Base-by-base conservation (phyloP, 2,329 filamentous ascomycete species). In the Penicillium sp. region DNA sequence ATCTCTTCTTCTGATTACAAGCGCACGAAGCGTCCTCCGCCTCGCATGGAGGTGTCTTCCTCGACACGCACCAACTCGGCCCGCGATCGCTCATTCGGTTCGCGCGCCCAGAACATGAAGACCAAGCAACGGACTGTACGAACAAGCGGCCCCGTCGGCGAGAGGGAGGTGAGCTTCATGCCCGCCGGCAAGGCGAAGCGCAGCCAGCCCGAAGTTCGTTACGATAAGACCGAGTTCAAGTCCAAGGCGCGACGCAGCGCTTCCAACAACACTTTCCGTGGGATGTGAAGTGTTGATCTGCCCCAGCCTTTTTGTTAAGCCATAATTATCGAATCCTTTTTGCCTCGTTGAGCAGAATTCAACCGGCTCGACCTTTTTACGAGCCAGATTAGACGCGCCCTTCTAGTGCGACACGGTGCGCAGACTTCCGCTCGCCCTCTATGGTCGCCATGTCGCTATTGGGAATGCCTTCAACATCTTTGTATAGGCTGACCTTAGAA, bases 81-180 rank as follows among this genome's bases (percentile, higher is more conserved):
- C 10, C 77, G 76, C 18, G 81, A 85, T 54, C 76, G 76, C 39
- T 81, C 81, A 0, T 87, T 87, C 62, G 83, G 79, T 4, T 75
- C 81, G 6, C 74, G 82, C n/a, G 79, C 81, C 4, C 71, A 75
- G 42, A 75, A 73, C 44, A 70, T 75, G 64, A 69, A 69, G 38
- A 66, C 67, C 4, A 73, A 65, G 36, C 62, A 69, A 24, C 68
- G 67, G 31, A 66, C 70, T 9, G 56, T 63, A 8, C 65, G 69
- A 16, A 63, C 65, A 23, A 62, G 63, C 44, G 67, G 65, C 29
- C 73, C 72, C 1, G 75, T 76, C 24, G 77, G 77, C 15, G 77
- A 79, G 57, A 78, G 81, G 61, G 79, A 85, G 58, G 78, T 87
- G 53, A 83, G 82, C 0, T 87, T 86, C 70, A 80, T 77, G 47